phyloP scores from a whole-genome alignment of 768 basidiomycete species.

The Omphalotus guepiniiformis region DNA sequence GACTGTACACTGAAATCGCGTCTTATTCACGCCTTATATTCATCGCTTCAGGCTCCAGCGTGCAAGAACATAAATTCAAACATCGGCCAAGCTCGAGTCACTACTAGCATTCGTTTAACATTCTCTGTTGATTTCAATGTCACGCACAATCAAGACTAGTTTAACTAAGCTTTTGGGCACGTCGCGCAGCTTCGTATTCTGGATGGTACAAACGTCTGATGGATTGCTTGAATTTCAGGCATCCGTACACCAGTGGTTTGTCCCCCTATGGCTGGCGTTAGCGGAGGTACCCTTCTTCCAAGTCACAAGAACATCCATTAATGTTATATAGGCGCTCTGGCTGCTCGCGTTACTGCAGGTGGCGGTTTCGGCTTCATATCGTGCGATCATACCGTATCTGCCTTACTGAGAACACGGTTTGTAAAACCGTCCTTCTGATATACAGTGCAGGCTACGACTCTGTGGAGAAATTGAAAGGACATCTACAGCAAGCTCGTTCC shows the following conservation, averaged over 20 bases:
- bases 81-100: too few relatives aligned
- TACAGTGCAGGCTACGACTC: constrained; percentile 40
- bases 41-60: too few relatives aligned
- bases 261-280: constrained; percentile 69
- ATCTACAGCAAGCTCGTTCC: constrained; percentile 51
- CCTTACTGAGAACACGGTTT: too few relatives aligned
- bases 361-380: constrained; percentile 78
- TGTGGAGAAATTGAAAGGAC: constrained; percentile 38
- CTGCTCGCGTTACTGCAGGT: constrained; percentile 56
- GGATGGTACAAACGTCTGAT: too few relatives aligned
- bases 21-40: too few relatives aligned
- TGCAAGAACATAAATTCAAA: too few relatives aligned
- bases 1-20: too few relatives aligned
- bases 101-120: too few relatives aligned
- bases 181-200: too few relatives aligned
- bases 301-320: constrained; percentile 9
- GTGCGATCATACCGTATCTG: background rate
- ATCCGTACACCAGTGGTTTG: constrained; percentile 56
- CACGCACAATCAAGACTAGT: background rate
- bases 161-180: background rate
- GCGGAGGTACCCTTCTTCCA: constrained; percentile 41
- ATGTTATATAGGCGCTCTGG: constrained; percentile 36
- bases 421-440: background rate
- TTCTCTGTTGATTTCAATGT: too few relatives aligned
- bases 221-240: constrained; percentile 32